Conservation (phyloP, 495 filamentous ascomycete genomes). For the Penicillium steckii region DNA sequence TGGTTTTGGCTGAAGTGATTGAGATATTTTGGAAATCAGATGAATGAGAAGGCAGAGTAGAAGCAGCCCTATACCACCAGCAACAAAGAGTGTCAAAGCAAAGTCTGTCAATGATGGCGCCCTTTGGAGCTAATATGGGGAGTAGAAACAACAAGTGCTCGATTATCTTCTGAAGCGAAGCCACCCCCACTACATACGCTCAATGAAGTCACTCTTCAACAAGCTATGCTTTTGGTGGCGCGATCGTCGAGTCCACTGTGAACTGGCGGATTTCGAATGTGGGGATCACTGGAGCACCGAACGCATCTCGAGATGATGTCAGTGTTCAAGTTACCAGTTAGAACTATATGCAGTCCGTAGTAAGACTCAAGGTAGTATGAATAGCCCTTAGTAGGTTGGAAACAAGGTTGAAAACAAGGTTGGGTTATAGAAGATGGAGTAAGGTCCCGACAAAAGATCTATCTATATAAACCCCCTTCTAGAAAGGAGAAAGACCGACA, state of each 20-base stretch:
- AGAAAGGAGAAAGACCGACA: background rate
- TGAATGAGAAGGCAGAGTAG: too few species aligned
- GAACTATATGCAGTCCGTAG: too few species aligned
- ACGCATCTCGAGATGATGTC: slow-evolving; percentile 15
- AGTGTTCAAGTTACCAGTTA: too few species aligned
- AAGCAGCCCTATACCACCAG: too few species aligned
- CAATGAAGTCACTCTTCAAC: slow-evolving; percentile 15
- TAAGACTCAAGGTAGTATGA: too few species aligned
- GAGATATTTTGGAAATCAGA: too few species aligned
- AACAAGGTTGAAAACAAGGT: background rate
- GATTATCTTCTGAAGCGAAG: background rate
- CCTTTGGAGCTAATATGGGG: background rate
- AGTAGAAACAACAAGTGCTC: background rate
- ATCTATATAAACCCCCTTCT: slow-evolving; percentile 11
- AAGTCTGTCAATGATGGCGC: background rate
- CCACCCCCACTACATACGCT: slow-evolving; percentile 2
- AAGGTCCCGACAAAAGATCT: too few species aligned
- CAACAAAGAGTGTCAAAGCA: too few species aligned
- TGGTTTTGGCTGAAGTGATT: too few species aligned
- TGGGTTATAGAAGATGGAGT: background rate
- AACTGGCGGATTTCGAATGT: background rate
- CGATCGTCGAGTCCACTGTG: slow-evolving; percentile 15
- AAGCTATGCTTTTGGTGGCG: too few species aligned
- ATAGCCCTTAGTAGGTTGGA: background rate
- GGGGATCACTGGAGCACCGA: slow-evolving; percentile 9